A percentile compares a stretch with the other conserved stretches of the same genome.
Evolutionary conservation across 1,139 yeast species (phyloP).

Genomic region (Taphrina flavorubra): DNA sequence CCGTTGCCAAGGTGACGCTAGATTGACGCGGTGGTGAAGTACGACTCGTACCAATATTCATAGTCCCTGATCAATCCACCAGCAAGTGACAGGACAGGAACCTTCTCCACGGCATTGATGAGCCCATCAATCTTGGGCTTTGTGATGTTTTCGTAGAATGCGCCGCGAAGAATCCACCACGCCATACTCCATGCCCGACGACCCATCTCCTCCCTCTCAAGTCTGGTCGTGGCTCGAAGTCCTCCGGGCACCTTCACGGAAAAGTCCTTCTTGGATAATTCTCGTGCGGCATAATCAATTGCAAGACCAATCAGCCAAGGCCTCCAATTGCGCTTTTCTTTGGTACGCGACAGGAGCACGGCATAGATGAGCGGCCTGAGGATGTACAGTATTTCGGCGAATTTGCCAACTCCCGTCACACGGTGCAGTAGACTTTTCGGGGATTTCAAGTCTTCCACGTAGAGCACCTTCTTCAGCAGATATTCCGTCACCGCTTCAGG

Average conservation of each 20-base stretch:
- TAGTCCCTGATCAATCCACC: constrained; percentile 53
- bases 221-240: constrained; percentile 49
- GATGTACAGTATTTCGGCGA: constrained; percentile 52
- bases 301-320: constrained; percentile 55
- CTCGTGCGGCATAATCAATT: constrained; percentile 51
- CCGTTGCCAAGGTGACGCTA: neutral
- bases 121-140: constrained; percentile 37
- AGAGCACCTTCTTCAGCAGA: constrained; percentile 49
- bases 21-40: constrained; percentile 44
- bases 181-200: constrained; percentile 50
- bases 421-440: constrained; percentile 51
- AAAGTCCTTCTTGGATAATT: constrained; percentile 46
- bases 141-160: constrained; percentile 52
- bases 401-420: constrained; percentile 47
- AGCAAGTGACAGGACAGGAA: constrained; percentile 49
- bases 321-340: constrained; percentile 50
- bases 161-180: constrained; percentile 56
- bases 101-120: constrained; percentile 10
- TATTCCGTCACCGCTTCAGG: constrained; percentile 48
- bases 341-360: constrained; percentile 46
- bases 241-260: constrained; percentile 47
- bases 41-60: constrained; percentile 54
- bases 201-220: constrained; percentile 52
- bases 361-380: constrained; percentile 55
- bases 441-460: constrained; percentile 52